A percentile compares a stretch with the other conserved stretches of the same genome.
phyloP scores from a whole-genome alignment of 192 early-diverging fungal genomes.

The Entomortierella parvispora region DNA sequence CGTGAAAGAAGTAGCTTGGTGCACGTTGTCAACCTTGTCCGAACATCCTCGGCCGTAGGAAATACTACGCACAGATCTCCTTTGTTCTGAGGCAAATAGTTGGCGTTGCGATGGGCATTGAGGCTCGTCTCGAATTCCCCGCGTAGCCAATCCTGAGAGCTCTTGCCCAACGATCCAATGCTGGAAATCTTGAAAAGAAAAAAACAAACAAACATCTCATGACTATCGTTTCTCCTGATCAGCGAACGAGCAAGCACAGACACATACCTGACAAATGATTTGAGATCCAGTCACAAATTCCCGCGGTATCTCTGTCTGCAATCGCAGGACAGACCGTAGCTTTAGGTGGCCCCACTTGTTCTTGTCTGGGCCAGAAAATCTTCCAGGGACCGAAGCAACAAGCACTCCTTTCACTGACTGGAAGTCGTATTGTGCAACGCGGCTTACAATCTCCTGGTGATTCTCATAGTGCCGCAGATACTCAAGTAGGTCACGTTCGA shows the following conservation, averaged over 20 bases:
- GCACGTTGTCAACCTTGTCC: no score
- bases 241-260: no score
- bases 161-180: slow-evolving; percentile 66
- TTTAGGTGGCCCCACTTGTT: slow-evolving; percentile 67
- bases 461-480: slow-evolving; percentile 61
- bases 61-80: slow-evolving; percentile 59
- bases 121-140: slow-evolving; percentile 63
- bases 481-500: slow-evolving; percentile 64
- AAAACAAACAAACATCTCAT: not conserved
- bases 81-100: slow-evolving; percentile 7
- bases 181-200: slow-evolving; percentile 62
- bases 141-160: slow-evolving; percentile 63
- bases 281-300: slow-evolving; percentile 33
- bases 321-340: slow-evolving; percentile 51
- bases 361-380: slow-evolving; percentile 51
- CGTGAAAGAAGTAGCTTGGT: no score
- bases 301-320: slow-evolving; percentile 37
- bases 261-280: slow-evolving; percentile 59
- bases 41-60: slow-evolving; percentile 71
- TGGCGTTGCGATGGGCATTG: slow-evolving; percentile 33
- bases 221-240: not conserved
- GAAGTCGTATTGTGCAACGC: slow-evolving; percentile 63
- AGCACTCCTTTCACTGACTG: slow-evolving; percentile 55
- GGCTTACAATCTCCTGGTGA: slow-evolving; percentile 38
- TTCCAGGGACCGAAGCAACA: slow-evolving; percentile 70